Conservation (phyloP, 2,329 filamentous ascomycete genomes). For the Ophiostoma sp. region DNA sequence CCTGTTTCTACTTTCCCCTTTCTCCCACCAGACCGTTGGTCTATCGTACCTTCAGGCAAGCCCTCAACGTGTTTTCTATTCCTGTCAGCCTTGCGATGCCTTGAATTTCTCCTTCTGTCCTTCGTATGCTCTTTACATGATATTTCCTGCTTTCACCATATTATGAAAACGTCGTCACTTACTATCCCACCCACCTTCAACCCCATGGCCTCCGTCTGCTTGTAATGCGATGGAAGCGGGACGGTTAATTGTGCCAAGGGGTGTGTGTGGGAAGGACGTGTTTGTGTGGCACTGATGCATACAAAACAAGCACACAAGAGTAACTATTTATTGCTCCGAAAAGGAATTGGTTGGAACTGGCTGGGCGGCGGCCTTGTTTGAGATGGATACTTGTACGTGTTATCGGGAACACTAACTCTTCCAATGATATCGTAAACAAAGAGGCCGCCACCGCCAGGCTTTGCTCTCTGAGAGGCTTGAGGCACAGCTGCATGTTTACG, state of each 20-base stretch:
- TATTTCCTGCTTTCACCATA: not conserved
- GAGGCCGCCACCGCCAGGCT: not conserved
- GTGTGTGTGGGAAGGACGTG: not conserved
- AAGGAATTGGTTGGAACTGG: conserved; percentile 1
- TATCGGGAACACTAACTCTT: not conserved
- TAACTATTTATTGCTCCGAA: not conserved
- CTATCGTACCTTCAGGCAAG: not conserved
- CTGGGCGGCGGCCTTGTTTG: not conserved
- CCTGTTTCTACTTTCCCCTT: not conserved
- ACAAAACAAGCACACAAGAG: not conserved
- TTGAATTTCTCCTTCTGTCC: not conserved
- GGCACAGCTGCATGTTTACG: conserved; percentile 18
- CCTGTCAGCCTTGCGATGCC: not conserved
- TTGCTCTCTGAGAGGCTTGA: not conserved
- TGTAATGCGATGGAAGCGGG: conserved; percentile 12
- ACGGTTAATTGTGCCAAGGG: conserved; percentile 8
- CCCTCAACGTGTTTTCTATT: not conserved
- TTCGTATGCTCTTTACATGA: not conserved
- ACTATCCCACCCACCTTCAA: not conserved
- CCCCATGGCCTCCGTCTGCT: conserved; percentile 3
- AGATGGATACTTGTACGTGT: not conserved
- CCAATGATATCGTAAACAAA: not conserved
- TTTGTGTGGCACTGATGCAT: not conserved
- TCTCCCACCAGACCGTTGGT: not conserved
- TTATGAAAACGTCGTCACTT: not conserved